Evolutionary conservation across 106 monocot species (phyloP), one percentile per base, ranked within the genome.

Genomic region (Alisma plantagoaquatica): DNA sequence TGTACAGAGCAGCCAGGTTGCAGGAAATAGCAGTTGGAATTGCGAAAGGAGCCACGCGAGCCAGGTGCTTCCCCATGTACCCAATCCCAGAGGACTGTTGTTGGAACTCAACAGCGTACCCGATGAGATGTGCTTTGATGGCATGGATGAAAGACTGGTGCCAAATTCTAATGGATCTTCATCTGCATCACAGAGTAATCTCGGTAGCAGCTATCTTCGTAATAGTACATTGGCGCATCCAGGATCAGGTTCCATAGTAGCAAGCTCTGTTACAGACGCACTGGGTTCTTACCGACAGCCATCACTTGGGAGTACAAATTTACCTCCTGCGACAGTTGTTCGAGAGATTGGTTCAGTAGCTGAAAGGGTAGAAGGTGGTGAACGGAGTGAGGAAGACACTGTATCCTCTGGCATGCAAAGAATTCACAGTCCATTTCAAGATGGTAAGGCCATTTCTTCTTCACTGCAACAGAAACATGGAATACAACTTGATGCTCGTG

Each of bases 381-480:
- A 72, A 11, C 56, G 52, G 27, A 75, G 55, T 54, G 66, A 79
- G 50, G 79, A 83, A 48, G 78, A 75, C 56, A 70, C 73, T 35
- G 29, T 77, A 33, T 82, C 78, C 66, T 65, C 74, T 71, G 49
- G 23, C 15, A 60, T 49, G 21, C 30, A 38, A 27, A 28, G 55
- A 27, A 28, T 44, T 9, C 45, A 59, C 0, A 28, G 16, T 29
- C 21, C 41, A 30, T 43, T 19, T 30, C 21, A 56, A 44, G 45
- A 21, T 43, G 52, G 31, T 19, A 2, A 16, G 24, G 15, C 11
- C 21, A 51, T 10, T 2, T 46, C 20, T 56, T 48, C 33, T n/a
- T 20, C 8, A 22, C 27, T 12, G 19, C 44, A 33, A 3, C 44
- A 57, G 51, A 30, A 23, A 10, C 10, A 54, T 43, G 8, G 6